A percentile compares a stretch with the other conserved stretches of the same genome.
Evolutionary conservation across 1,284 basidiomycete genomes (phyloP).

Genomic region (Puccinia coronata): DNA sequence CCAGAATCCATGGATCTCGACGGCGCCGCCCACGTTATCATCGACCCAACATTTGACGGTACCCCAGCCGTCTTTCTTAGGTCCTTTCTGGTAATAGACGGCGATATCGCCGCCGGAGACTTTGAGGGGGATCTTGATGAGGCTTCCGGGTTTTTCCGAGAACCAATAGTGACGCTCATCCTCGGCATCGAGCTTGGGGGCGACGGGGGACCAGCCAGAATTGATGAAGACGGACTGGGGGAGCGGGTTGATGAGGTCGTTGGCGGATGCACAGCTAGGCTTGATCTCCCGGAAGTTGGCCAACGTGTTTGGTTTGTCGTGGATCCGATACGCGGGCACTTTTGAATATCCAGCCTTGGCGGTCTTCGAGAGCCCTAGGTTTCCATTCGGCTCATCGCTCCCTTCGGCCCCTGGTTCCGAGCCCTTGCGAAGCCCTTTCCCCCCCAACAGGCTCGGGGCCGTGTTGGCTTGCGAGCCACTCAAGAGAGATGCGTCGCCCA

Average conservation of each 20-base stretch:
- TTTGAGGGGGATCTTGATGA: conserved; percentile 72
- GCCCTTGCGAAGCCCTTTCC: conserved; percentile 51
- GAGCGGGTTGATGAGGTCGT: conserved; percentile 89
- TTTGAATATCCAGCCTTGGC: conserved; percentile 51
- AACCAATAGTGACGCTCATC: conserved; percentile 79
- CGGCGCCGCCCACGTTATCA: conserved; percentile 64
- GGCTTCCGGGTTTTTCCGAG: conserved; percentile 73
- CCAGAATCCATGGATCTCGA: conserved; percentile 62
- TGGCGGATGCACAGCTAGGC: conserved; percentile 86
- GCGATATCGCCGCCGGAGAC: conserved; percentile 75
- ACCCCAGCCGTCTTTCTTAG: conserved; percentile 65
- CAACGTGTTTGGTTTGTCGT: conserved; percentile 68
- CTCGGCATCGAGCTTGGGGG: conserved; percentile 65
- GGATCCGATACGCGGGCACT: conserved; percentile 73
- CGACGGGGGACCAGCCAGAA: conserved; percentile 78
- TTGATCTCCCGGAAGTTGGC: conserved; percentile 75
- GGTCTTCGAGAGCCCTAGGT: conserved; percentile 51
- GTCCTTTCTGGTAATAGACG: conserved; percentile 72
- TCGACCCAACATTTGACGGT: conserved; percentile 69
- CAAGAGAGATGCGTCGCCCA: conserved; percentile 58
- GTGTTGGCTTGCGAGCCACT: conserved; percentile 73
- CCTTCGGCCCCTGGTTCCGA: conserved; percentile 59
- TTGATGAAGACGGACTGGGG: conserved; percentile 85
- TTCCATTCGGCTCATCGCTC: conserved; percentile 53
- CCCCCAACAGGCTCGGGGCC: conserved; percentile 51